Evolutionary conservation across 2,329 filamentous ascomycete genomes (phyloP), one percentile per base, ranked within the genome.

Genomic region (Orbilia blumenaviensis): DNA sequence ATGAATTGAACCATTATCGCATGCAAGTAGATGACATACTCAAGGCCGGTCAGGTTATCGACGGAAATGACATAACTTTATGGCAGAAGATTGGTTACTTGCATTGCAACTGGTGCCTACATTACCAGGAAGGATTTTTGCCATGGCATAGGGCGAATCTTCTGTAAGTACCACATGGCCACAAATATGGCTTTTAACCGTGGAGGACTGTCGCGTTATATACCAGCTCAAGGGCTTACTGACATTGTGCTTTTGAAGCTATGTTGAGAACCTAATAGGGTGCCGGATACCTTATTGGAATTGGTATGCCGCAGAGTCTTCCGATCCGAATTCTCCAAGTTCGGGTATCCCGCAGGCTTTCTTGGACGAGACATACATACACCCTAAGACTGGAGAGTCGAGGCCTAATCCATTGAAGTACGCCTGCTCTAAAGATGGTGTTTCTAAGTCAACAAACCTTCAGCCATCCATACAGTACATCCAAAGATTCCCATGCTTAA

Each of bases 231-330:
- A 34, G 32, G 32, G 14, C 8, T 41, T 14, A 41, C 10, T 8
- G 5, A 5, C n/a, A 34, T 41, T 2, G 16, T 41, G 16, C 2
- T 14, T n/a, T 6, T n/a, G 2, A n/a, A 48, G 64, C 3, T 76
- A 76, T 34, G 66, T 76, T 7, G 72, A 76, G 27, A 52, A 54
- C n/a, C 32, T 58, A 9, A 76, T 76, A 29, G 46, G 42, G 8
- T 71, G 38, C 32, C 23, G 54, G 3, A 64, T 76, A 18, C 72
- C 72, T 25, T 76, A 71, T 60, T 76, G 66, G 72, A 76, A 76
- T 29, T 23, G 56, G 14, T 50, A 69, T n/a, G 50, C 52, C 4
- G 12, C 23, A 18, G 71, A 63, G 21, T 44, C 71, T 14, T 29
- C n/a, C 9, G 44, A 76, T n/a, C 44, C 66, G 18, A 48, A 16